Conservation (phyloP, 2,329 filamentous ascomycete genomes). For the Aureobasidium musti region DNA sequence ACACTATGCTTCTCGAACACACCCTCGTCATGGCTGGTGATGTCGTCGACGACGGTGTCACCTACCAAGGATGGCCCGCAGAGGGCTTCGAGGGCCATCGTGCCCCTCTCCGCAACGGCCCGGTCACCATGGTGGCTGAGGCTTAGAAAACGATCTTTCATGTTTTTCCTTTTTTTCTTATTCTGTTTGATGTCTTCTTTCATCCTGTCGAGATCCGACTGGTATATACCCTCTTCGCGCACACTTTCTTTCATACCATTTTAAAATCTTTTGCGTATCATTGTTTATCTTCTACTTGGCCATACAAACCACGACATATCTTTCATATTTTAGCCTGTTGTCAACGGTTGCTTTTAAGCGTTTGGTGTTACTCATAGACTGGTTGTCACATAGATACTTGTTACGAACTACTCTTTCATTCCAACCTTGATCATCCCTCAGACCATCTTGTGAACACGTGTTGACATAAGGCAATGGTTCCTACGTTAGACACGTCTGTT, state of each 20-base stretch:
- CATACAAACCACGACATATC: not conserved
- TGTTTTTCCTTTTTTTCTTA: not conserved
- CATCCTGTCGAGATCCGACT: not conserved
- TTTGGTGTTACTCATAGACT: conserved; percentile 1
- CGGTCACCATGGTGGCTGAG: conserved; percentile 10
- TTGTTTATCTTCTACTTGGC: not conserved
- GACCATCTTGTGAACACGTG: not conserved
- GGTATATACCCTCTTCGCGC: conserved; percentile 16
- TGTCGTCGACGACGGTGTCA: conserved; percentile 53
- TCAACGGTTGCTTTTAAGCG: not conserved
- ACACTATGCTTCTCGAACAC: conserved; percentile 59
- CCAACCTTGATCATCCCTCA: not conserved
- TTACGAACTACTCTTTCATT: not conserved
- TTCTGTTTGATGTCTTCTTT: not conserved
- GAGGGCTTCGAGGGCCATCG: conserved; percentile 41
- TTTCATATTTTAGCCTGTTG: not conserved
- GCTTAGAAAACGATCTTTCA: not conserved
- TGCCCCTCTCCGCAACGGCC: conserved; percentile 21
- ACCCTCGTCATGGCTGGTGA: conserved; percentile 61
- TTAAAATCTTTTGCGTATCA: not conserved
- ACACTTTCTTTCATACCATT: not conserved
- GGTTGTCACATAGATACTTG: not conserved
- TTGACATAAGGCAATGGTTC: no score
- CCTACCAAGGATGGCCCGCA: conserved; percentile 60
- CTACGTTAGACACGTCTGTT: no score